Evolutionary conservation across 139 green algal species (phyloP).

Genomic region (Picochlorum sp.): DNA sequence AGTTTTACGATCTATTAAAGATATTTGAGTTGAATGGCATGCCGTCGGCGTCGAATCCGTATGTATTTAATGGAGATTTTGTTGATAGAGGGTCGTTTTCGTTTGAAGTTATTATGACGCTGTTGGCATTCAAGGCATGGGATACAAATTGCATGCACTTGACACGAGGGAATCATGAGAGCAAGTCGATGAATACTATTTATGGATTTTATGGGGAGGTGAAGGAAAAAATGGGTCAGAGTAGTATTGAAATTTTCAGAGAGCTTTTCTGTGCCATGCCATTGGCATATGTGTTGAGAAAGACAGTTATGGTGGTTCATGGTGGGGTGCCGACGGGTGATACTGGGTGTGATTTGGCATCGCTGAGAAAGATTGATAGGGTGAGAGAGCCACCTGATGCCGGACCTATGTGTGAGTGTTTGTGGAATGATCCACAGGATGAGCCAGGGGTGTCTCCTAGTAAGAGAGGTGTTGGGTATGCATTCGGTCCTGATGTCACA

Average conservation of each 20-base stretch:
- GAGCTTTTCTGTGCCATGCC: constrained; percentile 87
- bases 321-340: constrained; percentile 83
- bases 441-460: constrained; percentile 57
- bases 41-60: constrained; percentile 80
- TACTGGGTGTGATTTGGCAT: constrained; percentile 72
- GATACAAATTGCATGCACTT: constrained; percentile 73
- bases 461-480: constrained; percentile 88
- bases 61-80: constrained; percentile 95
- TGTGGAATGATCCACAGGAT: constrained; percentile 89
- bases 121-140: constrained; percentile 85
- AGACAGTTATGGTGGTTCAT: constrained; percentile 86
- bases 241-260: constrained; percentile 76
- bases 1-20: constrained; percentile 93
- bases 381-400: constrained; percentile 89
- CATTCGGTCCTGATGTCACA: constrained; percentile 72
- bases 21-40: constrained; percentile 93
- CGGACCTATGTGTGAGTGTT: constrained; percentile 91
- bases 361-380: constrained; percentile 75
- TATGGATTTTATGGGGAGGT: constrained; percentile 96
- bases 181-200: constrained; percentile 91
- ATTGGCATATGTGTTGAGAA: constrained; percentile 73
- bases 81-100: constrained; percentile 92
- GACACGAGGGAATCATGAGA: constrained; percentile 92
- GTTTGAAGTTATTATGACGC: constrained; percentile 87
- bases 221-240: constrained; percentile 58